A percentile compares a stretch with the other conserved stretches of the same genome.
These are phyloP conservation scores for Chrysophaeum taylorii DNA, from an alignment of 352 stramenopile genomes.

Conservation along the genomic window DNA sequence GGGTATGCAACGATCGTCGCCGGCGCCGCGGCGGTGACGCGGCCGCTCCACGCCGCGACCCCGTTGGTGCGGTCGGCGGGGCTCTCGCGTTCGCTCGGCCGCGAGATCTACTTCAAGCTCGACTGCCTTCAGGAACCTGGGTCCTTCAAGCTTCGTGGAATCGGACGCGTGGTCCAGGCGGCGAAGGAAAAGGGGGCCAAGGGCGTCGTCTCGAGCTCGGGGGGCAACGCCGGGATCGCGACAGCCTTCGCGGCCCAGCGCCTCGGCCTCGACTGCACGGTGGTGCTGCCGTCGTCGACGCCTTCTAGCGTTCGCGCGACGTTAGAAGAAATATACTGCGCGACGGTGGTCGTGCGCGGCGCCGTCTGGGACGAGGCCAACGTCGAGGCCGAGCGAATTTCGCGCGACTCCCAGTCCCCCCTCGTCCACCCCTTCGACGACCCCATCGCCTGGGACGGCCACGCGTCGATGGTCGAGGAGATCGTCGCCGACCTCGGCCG, in stretches of 20 bases:
- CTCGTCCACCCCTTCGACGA: slow-evolving; percentile 53
- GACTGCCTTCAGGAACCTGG: slow-evolving; percentile 58
- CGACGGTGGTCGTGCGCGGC: slow-evolving; percentile 53
- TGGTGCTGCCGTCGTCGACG: slow-evolving; percentile 61
- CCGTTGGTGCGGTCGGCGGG: slow-evolving; percentile 47
- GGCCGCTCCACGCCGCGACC: slow-evolving; percentile 24
- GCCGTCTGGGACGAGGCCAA: slow-evolving; percentile 65
- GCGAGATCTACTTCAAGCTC: slow-evolving; percentile 60
- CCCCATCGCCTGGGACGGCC: slow-evolving; percentile 56
- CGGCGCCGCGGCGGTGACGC: background rate
- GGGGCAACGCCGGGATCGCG: slow-evolving; percentile 63
- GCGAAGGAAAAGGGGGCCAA: slow-evolving; percentile 19
- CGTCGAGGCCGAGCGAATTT: slow-evolving; percentile 40
- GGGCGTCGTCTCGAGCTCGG: slow-evolving; percentile 30
- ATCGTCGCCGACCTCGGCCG: slow-evolving; percentile 31
- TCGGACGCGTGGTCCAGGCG: slow-evolving; percentile 40
- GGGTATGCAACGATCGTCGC: background rate
- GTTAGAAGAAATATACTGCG: slow-evolving; percentile 42
- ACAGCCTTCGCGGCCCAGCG: slow-evolving; percentile 44
- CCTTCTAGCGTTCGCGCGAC: slow-evolving; percentile 56
- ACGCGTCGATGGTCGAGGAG: slow-evolving; percentile 63
- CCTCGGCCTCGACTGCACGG: slow-evolving; percentile 44
- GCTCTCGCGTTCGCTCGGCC: slow-evolving; percentile 35
- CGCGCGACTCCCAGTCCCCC: slow-evolving; percentile 23
- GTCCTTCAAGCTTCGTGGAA: slow-evolving; percentile 67